These are phyloP conservation scores for Geosmithia morbida DNA, from an alignment of 2,329 filamentous ascomycete genomes.

Conservation along the genomic window DNA sequence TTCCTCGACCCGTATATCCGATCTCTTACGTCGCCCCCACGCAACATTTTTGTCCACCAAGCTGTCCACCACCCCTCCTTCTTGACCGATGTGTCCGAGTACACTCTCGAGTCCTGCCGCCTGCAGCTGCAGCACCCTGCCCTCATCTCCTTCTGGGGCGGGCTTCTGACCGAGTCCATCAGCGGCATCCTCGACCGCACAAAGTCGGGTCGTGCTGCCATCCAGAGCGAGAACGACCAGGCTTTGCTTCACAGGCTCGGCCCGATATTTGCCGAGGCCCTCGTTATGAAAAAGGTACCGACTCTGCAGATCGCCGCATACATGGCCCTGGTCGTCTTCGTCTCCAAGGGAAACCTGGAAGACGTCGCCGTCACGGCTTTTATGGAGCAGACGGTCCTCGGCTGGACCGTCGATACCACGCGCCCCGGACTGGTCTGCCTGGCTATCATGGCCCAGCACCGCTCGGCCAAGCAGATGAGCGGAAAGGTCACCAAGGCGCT, in stretches of 20 bases:
- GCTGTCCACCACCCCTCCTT: conserved; percentile 67
- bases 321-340: conserved; percentile 78
- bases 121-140: conserved; percentile 60
- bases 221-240: conserved; percentile 72
- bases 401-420: conserved; percentile 62
- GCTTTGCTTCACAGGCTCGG: conserved; percentile 53
- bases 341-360: conserved; percentile 65
- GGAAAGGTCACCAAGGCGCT: conserved; percentile 55
- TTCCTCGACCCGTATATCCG: conserved; percentile 80
- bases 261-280: conserved; percentile 61
- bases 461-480: conserved; percentile 55
- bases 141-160: conserved; percentile 81
- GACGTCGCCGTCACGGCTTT: conserved; percentile 71
- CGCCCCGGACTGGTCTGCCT: conserved; percentile 66
- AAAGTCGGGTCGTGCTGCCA: conserved; percentile 58
- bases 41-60: conserved; percentile 71
- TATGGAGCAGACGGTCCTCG: conserved; percentile 75
- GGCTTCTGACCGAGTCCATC: conserved; percentile 72
- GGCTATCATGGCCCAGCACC: conserved; percentile 68
- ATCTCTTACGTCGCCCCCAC: conserved; percentile 60
- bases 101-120: conserved; percentile 62
- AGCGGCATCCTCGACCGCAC: conserved; percentile 68
- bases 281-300: conserved; percentile 60
- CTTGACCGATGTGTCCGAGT: conserved; percentile 60
- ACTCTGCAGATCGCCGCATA: conserved; percentile 79